phyloP scores from a whole-genome alignment of 371 early-diverging fungal genomes.

The Lichtheimia ramosa region DNA sequence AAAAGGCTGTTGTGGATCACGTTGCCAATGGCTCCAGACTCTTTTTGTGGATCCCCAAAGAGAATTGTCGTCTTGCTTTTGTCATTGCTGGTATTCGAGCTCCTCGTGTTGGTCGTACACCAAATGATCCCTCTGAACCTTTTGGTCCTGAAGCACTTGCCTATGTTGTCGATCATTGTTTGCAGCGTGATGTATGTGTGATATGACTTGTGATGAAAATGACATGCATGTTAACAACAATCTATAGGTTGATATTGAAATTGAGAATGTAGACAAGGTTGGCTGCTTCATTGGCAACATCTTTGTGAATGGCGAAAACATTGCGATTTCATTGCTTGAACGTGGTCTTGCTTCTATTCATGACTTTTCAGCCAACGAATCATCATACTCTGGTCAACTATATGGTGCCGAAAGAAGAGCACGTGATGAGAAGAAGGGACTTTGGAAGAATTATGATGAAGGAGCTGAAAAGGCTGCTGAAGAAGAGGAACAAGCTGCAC shows the following conservation, averaged over 20 bases:
- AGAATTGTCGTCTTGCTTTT: slow-evolving; percentile 81
- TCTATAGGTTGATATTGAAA: slow-evolving; percentile 59
- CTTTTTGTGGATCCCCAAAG: slow-evolving; percentile 81
- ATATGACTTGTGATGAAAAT: no score
- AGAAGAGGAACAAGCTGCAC: slow-evolving; percentile 25
- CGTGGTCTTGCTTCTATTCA: slow-evolving; percentile 83
- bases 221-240: no score
- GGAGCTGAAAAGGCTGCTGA: slow-evolving; percentile 36
- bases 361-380: slow-evolving; percentile 83
- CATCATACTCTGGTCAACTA: slow-evolving; percentile 64
- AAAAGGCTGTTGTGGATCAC: slow-evolving; percentile 83
- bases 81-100: slow-evolving; percentile 80
- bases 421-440: slow-evolving; percentile 61
- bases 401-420: slow-evolving; percentile 82
- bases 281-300: slow-evolving; percentile 90
- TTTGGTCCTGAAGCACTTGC: slow-evolving; percentile 84
- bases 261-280: slow-evolving; percentile 86
- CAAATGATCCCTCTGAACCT: slow-evolving; percentile 81
- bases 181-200: slow-evolving; percentile 80
- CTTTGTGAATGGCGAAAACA: slow-evolving; percentile 68
- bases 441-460: slow-evolving; percentile 46
- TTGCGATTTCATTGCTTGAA: slow-evolving; percentile 69
- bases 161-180: slow-evolving; percentile 60
- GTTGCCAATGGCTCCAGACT: slow-evolving; percentile 85
- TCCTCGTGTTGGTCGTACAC: slow-evolving; percentile 67